Conservation (phyloP, 1,284 basidiomycete species). For the Thelephora terrestris region DNA sequence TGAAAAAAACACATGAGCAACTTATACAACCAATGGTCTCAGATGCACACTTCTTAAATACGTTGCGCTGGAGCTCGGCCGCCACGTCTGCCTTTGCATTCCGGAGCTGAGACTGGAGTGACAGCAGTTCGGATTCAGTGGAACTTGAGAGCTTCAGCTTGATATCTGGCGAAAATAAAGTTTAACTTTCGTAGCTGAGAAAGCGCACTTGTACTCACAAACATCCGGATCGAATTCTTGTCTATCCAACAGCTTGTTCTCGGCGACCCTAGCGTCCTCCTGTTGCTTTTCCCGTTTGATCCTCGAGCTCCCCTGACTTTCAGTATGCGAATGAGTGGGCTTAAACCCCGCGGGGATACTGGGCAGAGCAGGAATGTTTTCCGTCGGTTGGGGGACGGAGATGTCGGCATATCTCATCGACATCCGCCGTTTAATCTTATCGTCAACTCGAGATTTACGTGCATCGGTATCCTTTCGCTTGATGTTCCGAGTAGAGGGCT, state of each 20-base stretch:
- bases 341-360: conserved; percentile 24
- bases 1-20: conserved; percentile 20
- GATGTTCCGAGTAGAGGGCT: conserved; percentile 23
- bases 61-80: conserved; percentile 69
- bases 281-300: conserved; percentile 28
- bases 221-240: conserved; percentile 75
- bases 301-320: not conserved
- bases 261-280: conserved; percentile 38
- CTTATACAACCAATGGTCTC: conserved; percentile 1
- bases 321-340: conserved; percentile 13
- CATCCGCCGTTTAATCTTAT: conserved; percentile 91
- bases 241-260: conserved; percentile 57
- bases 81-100: conserved; percentile 56
- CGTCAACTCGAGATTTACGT: conserved; percentile 72
- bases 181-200: not conserved
- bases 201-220: conserved; percentile 44
- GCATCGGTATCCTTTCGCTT: conserved; percentile 30
- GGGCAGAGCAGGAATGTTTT: conserved; percentile 50
- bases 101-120: conserved; percentile 61
- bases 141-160: conserved; percentile 72
- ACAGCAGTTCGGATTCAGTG: conserved; percentile 67
- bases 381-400: conserved; percentile 41
- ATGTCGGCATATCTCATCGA: conserved; percentile 85
- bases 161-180: conserved; percentile 36
- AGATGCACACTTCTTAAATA: conserved; percentile 77